Base-by-base conservation (phyloP, 2,329 filamentous ascomycete species). In the Nemania serpens region DNA sequence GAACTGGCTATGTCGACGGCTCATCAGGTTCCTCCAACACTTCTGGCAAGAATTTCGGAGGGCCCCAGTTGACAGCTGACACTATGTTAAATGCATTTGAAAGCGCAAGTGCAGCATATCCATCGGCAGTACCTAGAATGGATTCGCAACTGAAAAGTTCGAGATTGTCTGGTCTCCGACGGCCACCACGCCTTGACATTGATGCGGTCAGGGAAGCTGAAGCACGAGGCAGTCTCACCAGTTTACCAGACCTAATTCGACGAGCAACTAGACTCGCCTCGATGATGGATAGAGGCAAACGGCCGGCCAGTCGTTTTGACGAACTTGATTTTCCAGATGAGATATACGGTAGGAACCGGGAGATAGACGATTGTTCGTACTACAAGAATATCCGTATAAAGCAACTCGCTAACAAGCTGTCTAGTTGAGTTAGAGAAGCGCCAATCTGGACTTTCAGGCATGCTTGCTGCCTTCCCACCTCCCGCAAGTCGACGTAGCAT, bases 201-300 rank as follows among this genome's bases (percentile, higher is more conserved):
- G 88, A 93, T 71, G 91, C 91, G 3, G 90, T 96, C 3, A 85
- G 87, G 66, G 87, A 89, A 53, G 91, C 91, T 15, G 92, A 97
- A 75, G 86, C 89, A 1, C 86, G 95, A 70, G 93, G 92, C 3
- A 97, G 93, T 73, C 81, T 97, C 65, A 98, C 95, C 1, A 97
- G 93, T 75, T 79, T 99, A 61, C 90, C 93, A 0, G 95, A 98
- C 73, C 79, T 99, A 62, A 98, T 99, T 67, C 84, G 87, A 70
- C 86, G 95, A 68, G 95, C 95, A 11, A 98, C 94, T 0, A 87
- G 87, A 66, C 79, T 98, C 39, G 94, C 93, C 15, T 86, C 91
- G 0, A 93, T 96, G 76, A 88, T 99, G 60, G 94, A 98, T 70
- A 88, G 88, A 66, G 94, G 94, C 12, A 88, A 80, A 65, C 79